Evolutionary conservation across 1,284 basidiomycete genomes (phyloP).

Genomic region (Tilletia horrida): DNA sequence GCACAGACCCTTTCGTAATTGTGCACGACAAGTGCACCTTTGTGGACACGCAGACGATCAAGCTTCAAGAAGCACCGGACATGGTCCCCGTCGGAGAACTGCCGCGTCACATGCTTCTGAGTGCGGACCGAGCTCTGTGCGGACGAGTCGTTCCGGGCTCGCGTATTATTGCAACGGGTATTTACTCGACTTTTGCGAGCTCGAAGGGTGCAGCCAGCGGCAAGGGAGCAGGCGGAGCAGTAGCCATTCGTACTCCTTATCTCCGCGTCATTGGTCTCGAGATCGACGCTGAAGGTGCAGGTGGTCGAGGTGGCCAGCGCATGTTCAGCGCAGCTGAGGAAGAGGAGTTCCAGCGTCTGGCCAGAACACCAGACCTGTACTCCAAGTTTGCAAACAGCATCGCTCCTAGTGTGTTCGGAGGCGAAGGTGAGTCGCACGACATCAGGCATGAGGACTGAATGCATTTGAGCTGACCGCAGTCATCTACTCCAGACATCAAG

Average conservation of each 20-base stretch:
- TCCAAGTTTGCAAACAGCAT: conserved; percentile 91
- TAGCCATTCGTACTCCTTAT: conserved; percentile 88
- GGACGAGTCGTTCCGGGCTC: conserved; percentile 74
- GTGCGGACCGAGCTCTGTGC: conserved; percentile 65
- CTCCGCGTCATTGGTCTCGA: conserved; percentile 90
- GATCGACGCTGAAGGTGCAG: conserved; percentile 65
- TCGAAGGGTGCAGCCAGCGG: conserved; percentile 63
- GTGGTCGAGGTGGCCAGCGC: conserved; percentile 63
- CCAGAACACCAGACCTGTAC: conserved; percentile 83
- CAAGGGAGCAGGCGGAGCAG: conserved; percentile 56
- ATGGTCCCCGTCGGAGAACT: conserved; percentile 99
- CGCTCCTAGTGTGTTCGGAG: conserved; percentile 94
- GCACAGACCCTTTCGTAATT: conserved; percentile 92
- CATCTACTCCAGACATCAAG: conserved; percentile 76
- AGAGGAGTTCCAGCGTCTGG: conserved; percentile 89
- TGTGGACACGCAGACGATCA: conserved; percentile 92
- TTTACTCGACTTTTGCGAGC: conserved; percentile 92
- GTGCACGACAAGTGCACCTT: conserved; percentile 91
- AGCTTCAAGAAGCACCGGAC: conserved; percentile 97
- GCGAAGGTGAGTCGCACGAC: conserved; percentile 65
- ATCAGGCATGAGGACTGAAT: neutral
- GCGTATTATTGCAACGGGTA: conserved; percentile 87
- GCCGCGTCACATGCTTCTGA: conserved; percentile 90
- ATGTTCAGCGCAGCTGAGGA: conserved; percentile 93
- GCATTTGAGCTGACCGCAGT: neutral